Evolutionary conservation across 2,329 filamentous ascomycete species (phyloP), one percentile per base, ranked within the genome.

Genomic region (Microdochium trichocladiopsis): DNA sequence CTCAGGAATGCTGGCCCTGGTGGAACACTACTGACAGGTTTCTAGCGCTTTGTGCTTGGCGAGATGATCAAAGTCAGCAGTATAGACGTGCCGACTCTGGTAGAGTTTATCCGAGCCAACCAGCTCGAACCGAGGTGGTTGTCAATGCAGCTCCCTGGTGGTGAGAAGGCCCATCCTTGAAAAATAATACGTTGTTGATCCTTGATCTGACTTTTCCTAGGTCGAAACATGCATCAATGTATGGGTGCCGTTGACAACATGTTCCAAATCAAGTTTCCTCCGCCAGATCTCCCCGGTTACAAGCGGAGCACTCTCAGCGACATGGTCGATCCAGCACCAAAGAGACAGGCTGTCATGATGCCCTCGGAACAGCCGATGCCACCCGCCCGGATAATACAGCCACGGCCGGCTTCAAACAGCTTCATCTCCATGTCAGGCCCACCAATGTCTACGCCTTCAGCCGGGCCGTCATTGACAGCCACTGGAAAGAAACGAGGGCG

Each of bases 21-120:
- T 2, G 12, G 22, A 12, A 18, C 21, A 41, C 61, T 57, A 63
- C 53, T 58, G 50, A 36, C 48, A 49, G 50, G 51, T 48, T n/a
- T 60, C 28, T 31, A 83, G 79, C 77, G 78, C 56, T 80, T 80
- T 61, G 68, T 82, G 55, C 71, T 83, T 52, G 76, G 72, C 52
- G 79, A 83, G 64, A 77, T 82, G 59, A 76, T 83, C 65, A 83
- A 82, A 59, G 71, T 71, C 54, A 82, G 78, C 66, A 64, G 70
- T 25, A 65, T 82, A 53, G 73, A 79, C 52, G 61, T 79, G 23
- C 62, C 68, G 11, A 64, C 63, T 18, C 63, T 83, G 25, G 71
- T 74, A 21, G 66, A 67, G 12, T 79, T 83, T 55, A 69, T 82
- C 57, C 73, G 61, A 55, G 56, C 60, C 37, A 65, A 72, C 53